Base-by-base conservation (phyloP, 345 rosid species). In the Bruguiera sexangula region DNA sequence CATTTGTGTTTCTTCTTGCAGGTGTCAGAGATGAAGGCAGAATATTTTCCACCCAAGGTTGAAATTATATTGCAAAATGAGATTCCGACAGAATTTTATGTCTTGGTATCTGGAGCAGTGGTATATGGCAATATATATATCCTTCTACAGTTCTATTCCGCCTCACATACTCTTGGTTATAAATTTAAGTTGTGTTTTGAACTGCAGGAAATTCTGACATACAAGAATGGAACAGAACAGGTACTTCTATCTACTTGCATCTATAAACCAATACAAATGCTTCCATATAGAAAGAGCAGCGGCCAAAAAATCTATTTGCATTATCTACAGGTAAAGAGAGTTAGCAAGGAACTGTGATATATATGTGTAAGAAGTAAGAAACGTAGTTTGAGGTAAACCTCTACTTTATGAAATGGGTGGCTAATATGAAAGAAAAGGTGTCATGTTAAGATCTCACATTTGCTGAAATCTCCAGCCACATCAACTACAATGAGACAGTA, bases 21-120 rank as follows among this genome's bases (percentile, higher is more conserved):
- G 97, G 92, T 94, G 43, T 83, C 93, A 0, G 93, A 89, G 63
- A 79, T 91, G 84, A 86, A 82, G 71, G 98, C 95, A 70, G 97
- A 91, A 78, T 89, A 88, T 74, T 92, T 88, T 75, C 97, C 96
- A n/a, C 99, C 97, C 0, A 91, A 87, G 70, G 85, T 94, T 64
- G 99, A 94, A 67, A 91, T 91, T 50, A 87, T 91, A 36, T 74
- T 95, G 64, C 96, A 89, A 55, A 95, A 95, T 73, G 97, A 91
- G 76, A 83, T 89, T 71, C 93, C 97, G 20, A 88, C 96, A 30
- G 99, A 95, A 69, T 88, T 95, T 84, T 95, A 89, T 83, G 77
- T 91, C 32, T 63, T 95, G 75, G 92, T 85, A 59, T 88, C 97
- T 8, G 99, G 97, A 78, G 89, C 91, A 74, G 86, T 89, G 96